Evolutionary conservation across 306 rosid species (phyloP).

Genomic region (Vachellia pachyceras): DNA sequence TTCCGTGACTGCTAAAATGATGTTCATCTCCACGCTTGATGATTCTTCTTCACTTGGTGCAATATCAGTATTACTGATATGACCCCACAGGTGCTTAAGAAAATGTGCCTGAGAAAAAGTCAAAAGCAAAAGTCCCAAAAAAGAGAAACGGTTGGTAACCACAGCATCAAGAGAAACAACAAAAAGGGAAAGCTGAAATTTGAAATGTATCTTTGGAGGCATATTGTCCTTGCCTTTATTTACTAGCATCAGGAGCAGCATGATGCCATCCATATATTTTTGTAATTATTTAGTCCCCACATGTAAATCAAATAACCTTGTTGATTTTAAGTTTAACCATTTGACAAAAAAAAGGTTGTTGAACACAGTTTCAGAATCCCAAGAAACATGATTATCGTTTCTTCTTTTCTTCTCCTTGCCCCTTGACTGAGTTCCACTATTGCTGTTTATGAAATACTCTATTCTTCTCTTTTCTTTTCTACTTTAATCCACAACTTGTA

Average conservation of each 20-base stretch:
- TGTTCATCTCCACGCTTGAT: constrained; percentile 44
- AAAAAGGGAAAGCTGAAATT: constrained; percentile 92
- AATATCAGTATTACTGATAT: constrained; percentile 36
- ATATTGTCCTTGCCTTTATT: constrained; percentile 46
- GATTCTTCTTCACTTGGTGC: constrained; percentile 44
- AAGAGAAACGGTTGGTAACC: constrained; percentile 61
- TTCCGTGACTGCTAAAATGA: constrained; percentile 4
- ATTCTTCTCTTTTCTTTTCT: constrained; percentile 29
- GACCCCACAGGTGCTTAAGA: constrained; percentile 45
- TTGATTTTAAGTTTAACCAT: not conserved
- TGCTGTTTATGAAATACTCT: constrained; percentile 13
- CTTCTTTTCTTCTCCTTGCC: constrained; percentile 34
- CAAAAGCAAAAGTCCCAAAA: constrained; percentile 44
- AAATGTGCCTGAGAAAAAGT: constrained; percentile 41
- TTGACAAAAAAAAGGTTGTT: constrained; percentile 44
- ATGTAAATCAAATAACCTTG: constrained; percentile 29
- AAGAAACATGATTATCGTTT: constrained; percentile 49
- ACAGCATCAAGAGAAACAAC: constrained; percentile 42
- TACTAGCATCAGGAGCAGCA: constrained; percentile 41
- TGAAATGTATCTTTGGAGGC: constrained; percentile 67
- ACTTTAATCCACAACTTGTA: constrained; percentile 42
- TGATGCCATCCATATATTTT: constrained; percentile 45
- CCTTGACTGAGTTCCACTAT: constrained; percentile 71
- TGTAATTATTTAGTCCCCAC: constrained; percentile 91
- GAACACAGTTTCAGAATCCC: constrained; percentile 84